Base-by-base conservation (phyloP, 257 asterid genomes). In the Buddleja alternifolia region DNA sequence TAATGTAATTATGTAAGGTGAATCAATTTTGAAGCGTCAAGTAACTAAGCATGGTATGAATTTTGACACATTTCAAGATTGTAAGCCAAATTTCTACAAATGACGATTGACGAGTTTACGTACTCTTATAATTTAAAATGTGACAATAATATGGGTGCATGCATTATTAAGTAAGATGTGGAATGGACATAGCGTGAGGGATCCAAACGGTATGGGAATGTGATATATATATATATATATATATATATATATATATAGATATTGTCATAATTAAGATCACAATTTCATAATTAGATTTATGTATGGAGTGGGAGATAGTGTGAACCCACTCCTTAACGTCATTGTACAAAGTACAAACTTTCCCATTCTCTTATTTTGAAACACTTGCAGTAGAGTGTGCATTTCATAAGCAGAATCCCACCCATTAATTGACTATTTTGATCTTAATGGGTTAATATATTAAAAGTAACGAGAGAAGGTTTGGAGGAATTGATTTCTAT, bases 181-280 rank as follows among this genome's bases (percentile, higher is more conserved):
- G 59, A 34, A 53, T 67, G 56, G 73, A 15, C 21, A 64, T 68
- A 24, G 69, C 73, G 78, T 77, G 66, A 52, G 50, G 60, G 45
- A 55, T 51, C 40, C 20, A 62, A 67, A 58, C n/a, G 62, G 72
- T 47, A 48, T 67, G 78, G 48, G 67, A 56, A 21, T 37, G 36
- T 7, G 6, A 47, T 47, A 47, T 47, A 47, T 54, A 6, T 10
- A 60, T n/a, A n/a, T n/a, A n/a, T n/a, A n/a, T n/a, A n/a, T n/a
- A n/a, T n/a, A n/a, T n/a, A n/a, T n/a, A n/a, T n/a, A n/a, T n/a
- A n/a, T n/a, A n/a, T n/a, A n/a, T n/a, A 29, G 34, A 5, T 1
- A 29, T 29, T 29, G 5, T 29, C n/a, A 19, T 46, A 40, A 12
- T 11, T 24, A 24, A 9, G 19, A 21, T 41, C 25, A 19, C 16